A percentile compares a stretch with the other conserved stretches of the same genome.
Evolutionary conservation across 2,329 filamentous ascomycete genomes (phyloP).

Genomic region (Blastomyces silverae): DNA sequence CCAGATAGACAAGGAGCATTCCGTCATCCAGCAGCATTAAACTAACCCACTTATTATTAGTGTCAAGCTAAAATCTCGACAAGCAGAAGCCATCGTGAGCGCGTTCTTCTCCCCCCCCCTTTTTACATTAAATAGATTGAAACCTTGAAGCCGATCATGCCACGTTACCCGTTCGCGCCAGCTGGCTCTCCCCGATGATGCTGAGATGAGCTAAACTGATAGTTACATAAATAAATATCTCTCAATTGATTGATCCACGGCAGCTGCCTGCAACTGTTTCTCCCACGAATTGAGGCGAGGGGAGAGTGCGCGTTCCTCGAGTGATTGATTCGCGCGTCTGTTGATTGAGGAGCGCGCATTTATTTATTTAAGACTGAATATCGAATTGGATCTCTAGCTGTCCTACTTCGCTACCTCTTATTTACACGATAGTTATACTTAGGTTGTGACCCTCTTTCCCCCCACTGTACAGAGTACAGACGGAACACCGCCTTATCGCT

Average conservation of each 20-base stretch:
- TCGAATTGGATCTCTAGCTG: not conserved
- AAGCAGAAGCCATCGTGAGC: not conserved
- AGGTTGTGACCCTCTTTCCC: not conserved
- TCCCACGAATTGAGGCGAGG: not conserved
- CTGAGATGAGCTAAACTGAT: too few species aligned
- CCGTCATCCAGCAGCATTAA: too few species aligned
- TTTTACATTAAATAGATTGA: not conserved
- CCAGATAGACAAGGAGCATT: too few species aligned
- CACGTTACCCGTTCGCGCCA: constrained; percentile 14
- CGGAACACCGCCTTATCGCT: not conserved
- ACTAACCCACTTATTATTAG: too few species aligned
- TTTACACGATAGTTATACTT: not conserved
- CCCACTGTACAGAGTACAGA: not conserved
- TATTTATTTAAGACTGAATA: not conserved
- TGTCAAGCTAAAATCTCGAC: too few species aligned
- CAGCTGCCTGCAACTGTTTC: not conserved
- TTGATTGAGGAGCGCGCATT: not conserved
- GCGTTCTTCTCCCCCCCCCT: not conserved
- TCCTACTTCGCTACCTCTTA: not conserved
- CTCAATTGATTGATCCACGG: not conserved
- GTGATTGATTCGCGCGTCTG: not conserved
- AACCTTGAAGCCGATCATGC: constrained; percentile 13
- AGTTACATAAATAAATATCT: too few species aligned
- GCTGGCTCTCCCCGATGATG: not conserved
- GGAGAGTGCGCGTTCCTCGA: not conserved